Evolutionary conservation across 2,329 filamentous ascomycete genomes (phyloP).

Genomic region (Xylariaceae sp.): DNA sequence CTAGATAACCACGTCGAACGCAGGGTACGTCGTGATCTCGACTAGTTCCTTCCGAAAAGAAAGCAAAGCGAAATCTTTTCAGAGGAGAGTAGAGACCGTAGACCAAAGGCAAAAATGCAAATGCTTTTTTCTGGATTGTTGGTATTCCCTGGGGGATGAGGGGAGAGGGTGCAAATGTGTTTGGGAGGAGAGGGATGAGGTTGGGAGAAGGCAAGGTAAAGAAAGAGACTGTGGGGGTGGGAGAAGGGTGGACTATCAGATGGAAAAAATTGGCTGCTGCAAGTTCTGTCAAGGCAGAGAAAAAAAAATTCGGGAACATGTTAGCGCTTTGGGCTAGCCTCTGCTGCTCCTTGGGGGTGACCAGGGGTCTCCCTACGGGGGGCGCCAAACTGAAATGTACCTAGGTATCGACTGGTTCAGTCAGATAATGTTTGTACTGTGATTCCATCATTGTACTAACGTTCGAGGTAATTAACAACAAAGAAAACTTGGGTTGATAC

Average conservation of each 20-base stretch:
- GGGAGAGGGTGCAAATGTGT: constrained; percentile 12
- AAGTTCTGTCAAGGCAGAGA: constrained; percentile 8
- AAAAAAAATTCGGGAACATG: no score
- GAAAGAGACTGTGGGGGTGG: constrained; percentile 19
- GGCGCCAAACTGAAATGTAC: no score
- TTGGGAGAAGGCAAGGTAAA: constrained; percentile 13
- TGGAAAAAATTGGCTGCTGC: constrained; percentile 20
- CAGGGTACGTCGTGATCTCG: constrained; percentile 8
- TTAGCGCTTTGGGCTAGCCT: no score
- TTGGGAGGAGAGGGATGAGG: constrained; percentile 16
- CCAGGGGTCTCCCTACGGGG: no score
- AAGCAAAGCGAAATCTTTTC: constrained; percentile 37
- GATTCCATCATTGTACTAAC: no score
- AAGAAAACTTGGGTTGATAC: no score
- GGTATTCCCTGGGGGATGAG: constrained; percentile 6
- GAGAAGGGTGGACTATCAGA: constrained; percentile 23
- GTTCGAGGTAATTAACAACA: no score
- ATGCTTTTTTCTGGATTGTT: constrained; percentile 16
- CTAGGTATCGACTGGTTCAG: no score
- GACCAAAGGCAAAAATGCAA: constrained; percentile 28
- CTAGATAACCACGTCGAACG: constrained; percentile 4
- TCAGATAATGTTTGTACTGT: no score
- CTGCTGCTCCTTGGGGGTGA: no score
- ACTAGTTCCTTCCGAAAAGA: constrained; percentile 37
- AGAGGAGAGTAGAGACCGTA: constrained; percentile 36